phyloP scores from a whole-genome alignment of 2,329 filamentous ascomycete genomes.

The Arthroderma uncinatum region DNA sequence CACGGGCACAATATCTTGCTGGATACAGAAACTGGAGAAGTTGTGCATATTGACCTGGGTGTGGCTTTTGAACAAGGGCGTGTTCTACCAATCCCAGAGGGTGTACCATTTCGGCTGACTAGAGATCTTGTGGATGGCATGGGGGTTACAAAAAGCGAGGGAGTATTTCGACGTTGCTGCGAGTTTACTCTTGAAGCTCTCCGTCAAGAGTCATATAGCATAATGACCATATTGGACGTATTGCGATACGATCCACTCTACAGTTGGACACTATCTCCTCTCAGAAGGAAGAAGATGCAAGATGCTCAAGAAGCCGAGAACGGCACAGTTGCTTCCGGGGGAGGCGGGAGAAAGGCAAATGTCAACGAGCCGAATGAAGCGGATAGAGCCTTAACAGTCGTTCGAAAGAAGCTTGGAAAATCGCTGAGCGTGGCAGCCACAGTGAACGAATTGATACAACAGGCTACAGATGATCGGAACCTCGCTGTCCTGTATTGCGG shows the following conservation, averaged over 20 bases:
- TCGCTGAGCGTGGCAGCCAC: constrained; percentile 87
- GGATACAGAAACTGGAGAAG: constrained; percentile 79
- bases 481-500: constrained; percentile 80
- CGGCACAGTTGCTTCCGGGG: constrained; percentile 26
- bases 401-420: constrained; percentile 92
- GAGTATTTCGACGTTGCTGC: constrained; percentile 93
- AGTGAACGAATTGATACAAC: constrained; percentile 93
- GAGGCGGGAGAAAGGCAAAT: constrained; percentile 30
- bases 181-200: constrained; percentile 94
- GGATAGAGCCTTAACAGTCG: constrained; percentile 79
- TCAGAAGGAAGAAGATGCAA: constrained; percentile 56
- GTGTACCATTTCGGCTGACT: constrained; percentile 90
- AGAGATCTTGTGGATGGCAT: constrained; percentile 94
- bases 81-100: constrained; percentile 86
- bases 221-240: constrained; percentile 97
- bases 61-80: constrained; percentile 95
- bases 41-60: constrained; percentile 92
- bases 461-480: constrained; percentile 86
- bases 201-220: constrained; percentile 88
- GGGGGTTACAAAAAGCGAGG: constrained; percentile 89
- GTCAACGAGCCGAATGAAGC: constrained; percentile 62
- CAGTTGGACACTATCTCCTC: constrained; percentile 77
- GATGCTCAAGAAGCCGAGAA: constrained; percentile 39
- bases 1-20: constrained; percentile 96
- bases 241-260: constrained; percentile 96